Conservation (phyloP, 164 flowering plant species). For the Annona squamosa region DNA sequence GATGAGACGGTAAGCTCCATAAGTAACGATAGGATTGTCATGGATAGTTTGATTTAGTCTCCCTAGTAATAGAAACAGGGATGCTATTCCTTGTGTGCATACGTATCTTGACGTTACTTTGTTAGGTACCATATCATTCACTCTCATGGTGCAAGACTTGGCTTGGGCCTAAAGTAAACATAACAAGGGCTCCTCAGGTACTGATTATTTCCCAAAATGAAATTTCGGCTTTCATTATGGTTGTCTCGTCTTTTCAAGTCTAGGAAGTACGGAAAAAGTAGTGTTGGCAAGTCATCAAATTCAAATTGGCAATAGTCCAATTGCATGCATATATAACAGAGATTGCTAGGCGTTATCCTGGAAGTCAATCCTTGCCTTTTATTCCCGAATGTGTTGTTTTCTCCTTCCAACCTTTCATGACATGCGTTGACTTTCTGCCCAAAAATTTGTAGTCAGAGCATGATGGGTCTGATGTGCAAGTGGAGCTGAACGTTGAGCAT, state of each 20-base stretch:
- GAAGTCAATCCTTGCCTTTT: not conserved
- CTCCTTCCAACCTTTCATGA: too few relatives aligned
- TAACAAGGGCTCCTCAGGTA: constrained; percentile 99
- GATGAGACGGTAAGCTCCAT: constrained; percentile 78
- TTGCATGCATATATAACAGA: not conserved
- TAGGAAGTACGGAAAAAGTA: not conserved
- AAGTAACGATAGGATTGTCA: constrained; percentile 1
- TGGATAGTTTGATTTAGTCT: not conserved
- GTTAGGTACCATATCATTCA: constrained; percentile 88
- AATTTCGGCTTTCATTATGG: not conserved
- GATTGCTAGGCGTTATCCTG: not conserved
- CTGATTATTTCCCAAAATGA: not conserved
- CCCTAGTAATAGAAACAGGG: not conserved
- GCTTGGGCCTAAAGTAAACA: constrained; percentile 90
- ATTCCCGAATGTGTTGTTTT: not conserved
- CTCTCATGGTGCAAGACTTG: constrained; percentile 97
- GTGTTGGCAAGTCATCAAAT: not conserved
- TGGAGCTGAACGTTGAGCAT: constrained; percentile 71
- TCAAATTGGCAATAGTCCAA: too few relatives aligned
- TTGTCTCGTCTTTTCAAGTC: not conserved
- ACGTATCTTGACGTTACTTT: constrained; percentile 6
- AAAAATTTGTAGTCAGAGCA: constrained; percentile 67
- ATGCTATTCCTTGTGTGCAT: not conserved
- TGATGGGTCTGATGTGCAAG: constrained; percentile 91
- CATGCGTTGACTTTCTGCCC: not conserved